Conservation (phyloP, 2,329 filamentous ascomycete species). For the Ophiobolus disseminans region DNA sequence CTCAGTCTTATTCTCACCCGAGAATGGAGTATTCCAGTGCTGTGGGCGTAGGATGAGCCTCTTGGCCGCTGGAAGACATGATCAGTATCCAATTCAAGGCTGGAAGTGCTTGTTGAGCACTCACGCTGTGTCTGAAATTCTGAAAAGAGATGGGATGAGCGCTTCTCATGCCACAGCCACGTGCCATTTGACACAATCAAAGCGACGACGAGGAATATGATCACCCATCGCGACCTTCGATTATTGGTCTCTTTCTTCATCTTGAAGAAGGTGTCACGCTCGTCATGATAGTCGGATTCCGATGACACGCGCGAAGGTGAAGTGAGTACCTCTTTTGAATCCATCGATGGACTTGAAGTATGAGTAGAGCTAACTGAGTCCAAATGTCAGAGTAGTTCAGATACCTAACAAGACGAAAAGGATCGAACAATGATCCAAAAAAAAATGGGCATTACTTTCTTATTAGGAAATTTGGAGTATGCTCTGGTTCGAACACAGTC, state of each 20-base stretch:
- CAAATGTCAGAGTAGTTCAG: not conserved
- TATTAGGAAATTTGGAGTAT: too few relatives aligned
- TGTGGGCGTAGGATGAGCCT: not conserved
- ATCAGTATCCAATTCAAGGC: too few relatives aligned
- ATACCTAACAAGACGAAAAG: too few relatives aligned
- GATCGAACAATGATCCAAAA: too few relatives aligned
- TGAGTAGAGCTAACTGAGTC: not conserved
- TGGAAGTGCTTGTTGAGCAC: not conserved
- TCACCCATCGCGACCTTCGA: not conserved
- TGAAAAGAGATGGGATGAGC: not conserved
- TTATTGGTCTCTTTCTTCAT: not conserved
- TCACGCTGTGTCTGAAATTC: not conserved
- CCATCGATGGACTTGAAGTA: not conserved
- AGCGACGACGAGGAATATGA: not conserved
- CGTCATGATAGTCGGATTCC: not conserved
- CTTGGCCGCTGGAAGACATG: too few relatives aligned
- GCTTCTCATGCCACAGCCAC: not conserved
- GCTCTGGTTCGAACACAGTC: too few relatives aligned
- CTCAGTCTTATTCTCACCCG: not conserved
- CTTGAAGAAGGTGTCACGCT: not conserved
- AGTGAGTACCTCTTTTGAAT: not conserved
- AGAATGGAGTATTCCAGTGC: constrained; percentile 1
- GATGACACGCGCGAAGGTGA: not conserved
- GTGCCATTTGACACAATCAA: not conserved
- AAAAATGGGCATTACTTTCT: too few relatives aligned